Evolutionary conservation across 2,329 filamentous ascomycete species (phyloP).

Genomic region (Zalaria obscura): DNA sequence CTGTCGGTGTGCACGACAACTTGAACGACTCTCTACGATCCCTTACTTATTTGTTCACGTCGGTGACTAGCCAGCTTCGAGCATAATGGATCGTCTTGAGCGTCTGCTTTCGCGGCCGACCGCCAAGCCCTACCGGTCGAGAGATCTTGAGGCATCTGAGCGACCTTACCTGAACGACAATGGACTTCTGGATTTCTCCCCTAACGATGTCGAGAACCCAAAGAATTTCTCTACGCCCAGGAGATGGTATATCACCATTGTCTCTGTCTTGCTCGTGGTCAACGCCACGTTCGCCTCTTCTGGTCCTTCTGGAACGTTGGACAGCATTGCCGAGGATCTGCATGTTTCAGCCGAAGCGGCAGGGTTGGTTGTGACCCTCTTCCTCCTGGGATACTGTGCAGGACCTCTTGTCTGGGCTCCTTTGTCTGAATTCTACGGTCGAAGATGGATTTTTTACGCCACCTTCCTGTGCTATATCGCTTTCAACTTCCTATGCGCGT

Average conservation of each 20-base stretch:
- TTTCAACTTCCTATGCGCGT: constrained; percentile 41
- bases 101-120: constrained; percentile 36
- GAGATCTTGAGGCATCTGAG: constrained; percentile 20
- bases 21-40: too few species aligned
- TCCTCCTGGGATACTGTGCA: constrained; percentile 37
- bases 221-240: constrained; percentile 31
- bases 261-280: constrained; percentile 33
- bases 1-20: too few species aligned
- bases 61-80: too few species aligned
- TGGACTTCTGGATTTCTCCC: constrained; percentile 37
- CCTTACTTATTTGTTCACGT: too few species aligned
- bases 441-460: constrained; percentile 37
- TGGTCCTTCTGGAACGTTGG: constrained; percentile 22
- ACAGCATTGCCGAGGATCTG: constrained; percentile 31
- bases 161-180: constrained; percentile 33
- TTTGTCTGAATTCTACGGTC: constrained; percentile 50
- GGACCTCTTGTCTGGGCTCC: constrained; percentile 51
- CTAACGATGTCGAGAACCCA: constrained; percentile 37
- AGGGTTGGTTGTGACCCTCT: constrained; percentile 17
- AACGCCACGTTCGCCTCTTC: constrained; percentile 42
- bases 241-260: constrained; percentile 28
- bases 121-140: constrained; percentile 38
- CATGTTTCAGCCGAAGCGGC: constrained; percentile 30
- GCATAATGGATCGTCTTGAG: constrained; percentile 24
- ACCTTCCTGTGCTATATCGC: constrained; percentile 25